Base-by-base conservation (phyloP, 2,329 filamentous ascomycete genomes). In the Alternaria gaisen region DNA sequence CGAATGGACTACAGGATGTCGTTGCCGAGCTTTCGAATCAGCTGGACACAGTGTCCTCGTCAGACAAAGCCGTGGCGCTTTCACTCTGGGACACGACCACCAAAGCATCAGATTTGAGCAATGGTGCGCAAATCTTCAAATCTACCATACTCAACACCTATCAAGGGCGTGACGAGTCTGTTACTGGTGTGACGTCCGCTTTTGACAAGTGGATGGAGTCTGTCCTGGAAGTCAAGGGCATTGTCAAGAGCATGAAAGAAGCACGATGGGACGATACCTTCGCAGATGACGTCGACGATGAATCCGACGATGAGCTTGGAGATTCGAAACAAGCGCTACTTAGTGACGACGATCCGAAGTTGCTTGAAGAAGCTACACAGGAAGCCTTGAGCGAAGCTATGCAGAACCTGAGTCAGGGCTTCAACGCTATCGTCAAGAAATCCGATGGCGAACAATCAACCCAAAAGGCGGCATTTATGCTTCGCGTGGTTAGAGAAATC, bases 181-280 rank as follows among this genome's bases (percentile, higher is more conserved):
- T 94, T 0, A 87, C 87, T 36, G 82, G 81, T 54, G 86, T 90
- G 0, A 82, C 89, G 1, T 81, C 85, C 12, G 83, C 85, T 46
- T 95, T 95, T 72, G 84, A 88, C 59, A 84, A 84, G 1, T 97
- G 94, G 93, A 86, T 88, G 46, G 82, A 83, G n/a, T 86, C 90
- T 5, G 86, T 96, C n/a, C 86, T 90, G 61, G 87, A 89, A 53
- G 86, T 91, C 14, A 85, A 84, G 43, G 81, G 83, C 18, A 83
- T 90, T 4, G 85, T 93, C 8, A 87, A 88, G 41, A 83, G 87
- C 59, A 85, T 95, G 68, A 86, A 83, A 61, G 85, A 86, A 47
- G 87, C 90, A 66, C 86, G 88, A 57, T 94, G 91, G 91, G 90
- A 94, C 64, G 90, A 92, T 56, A 90, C 92, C 61, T 84, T 89